Conservation (phyloP, 441 rosid genomes). For the Breynia disticha region DNA sequence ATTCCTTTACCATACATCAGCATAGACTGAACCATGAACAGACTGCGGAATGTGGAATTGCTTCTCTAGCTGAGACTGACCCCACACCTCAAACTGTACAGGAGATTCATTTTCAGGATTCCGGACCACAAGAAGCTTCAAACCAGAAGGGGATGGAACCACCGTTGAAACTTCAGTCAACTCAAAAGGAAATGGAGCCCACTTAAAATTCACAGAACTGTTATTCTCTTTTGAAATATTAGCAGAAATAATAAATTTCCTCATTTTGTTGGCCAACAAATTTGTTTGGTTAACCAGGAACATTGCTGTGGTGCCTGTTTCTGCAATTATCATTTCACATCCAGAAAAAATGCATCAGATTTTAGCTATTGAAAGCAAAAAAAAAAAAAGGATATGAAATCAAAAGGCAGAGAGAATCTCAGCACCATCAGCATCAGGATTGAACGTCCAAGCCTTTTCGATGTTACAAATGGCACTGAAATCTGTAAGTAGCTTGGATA, state of each 20-base stretch:
- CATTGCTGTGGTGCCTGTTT: slow-evolving; percentile 54
- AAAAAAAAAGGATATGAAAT: slow-evolving; percentile 2
- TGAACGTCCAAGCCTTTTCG: slow-evolving; percentile 77
- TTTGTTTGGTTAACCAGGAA: slow-evolving; percentile 73
- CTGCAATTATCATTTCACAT: slow-evolving; percentile 23
- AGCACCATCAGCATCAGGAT: slow-evolving; percentile 42
- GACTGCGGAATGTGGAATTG: slow-evolving; percentile 72
- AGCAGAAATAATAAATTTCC: slow-evolving; percentile 46
- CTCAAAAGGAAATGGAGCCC: no score
- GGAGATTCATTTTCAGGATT: no score
- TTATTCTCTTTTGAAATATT: slow-evolving; percentile 36
- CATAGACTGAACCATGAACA: slow-evolving; percentile 74
- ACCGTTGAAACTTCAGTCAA: not conserved
- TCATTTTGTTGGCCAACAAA: slow-evolving; percentile 64
- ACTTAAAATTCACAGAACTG: slow-evolving; percentile 19
- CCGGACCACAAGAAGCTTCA: no score
- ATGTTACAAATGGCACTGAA: slow-evolving; percentile 50
- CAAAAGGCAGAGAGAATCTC: no score
- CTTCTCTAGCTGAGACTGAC: slow-evolving; percentile 4
- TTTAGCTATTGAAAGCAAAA: not conserved
- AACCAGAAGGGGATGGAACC: no score
- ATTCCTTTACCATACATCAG: slow-evolving; percentile 79
- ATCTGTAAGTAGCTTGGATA: slow-evolving; percentile 65
- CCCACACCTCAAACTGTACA: no score
- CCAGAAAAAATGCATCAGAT: no score